Conservation (phyloP, 345 rosid genomes). For the Bruguiera gymnorhiza region DNA sequence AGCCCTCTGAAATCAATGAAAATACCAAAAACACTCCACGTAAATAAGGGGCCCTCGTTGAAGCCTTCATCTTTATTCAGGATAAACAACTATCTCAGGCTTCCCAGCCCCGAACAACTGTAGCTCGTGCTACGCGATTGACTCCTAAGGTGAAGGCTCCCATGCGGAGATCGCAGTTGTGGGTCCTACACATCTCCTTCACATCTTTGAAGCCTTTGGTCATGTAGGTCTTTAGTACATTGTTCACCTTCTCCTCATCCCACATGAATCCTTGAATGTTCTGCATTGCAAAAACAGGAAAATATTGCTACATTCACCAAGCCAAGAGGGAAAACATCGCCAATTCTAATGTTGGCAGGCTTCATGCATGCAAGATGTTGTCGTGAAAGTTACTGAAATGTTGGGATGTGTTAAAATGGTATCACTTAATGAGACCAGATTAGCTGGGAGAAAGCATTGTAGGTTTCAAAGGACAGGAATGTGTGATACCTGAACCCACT, state of each 20-base stretch:
- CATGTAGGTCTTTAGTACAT: slow-evolving; percentile 75
- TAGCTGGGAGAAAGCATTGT: background rate
- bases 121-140: slow-evolving; percentile 90
- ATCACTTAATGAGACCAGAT: too few relatives aligned
- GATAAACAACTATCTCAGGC: slow-evolving; percentile 39
- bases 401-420: background rate
- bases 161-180: slow-evolving; percentile 88
- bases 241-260: slow-evolving; percentile 88
- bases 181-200: slow-evolving; percentile 83
- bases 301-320: too few relatives aligned
- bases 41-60: slow-evolving; percentile 7
- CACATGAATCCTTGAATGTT: slow-evolving; percentile 98
- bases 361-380: background rate
- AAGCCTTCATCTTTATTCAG: slow-evolving; percentile 24
- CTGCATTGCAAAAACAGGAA: slow-evolving; percentile 33
- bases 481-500: slow-evolving; percentile 87
- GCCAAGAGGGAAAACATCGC: background rate
- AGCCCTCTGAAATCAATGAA: slow-evolving; percentile 9
- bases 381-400: background rate
- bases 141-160: slow-evolving; percentile 97
- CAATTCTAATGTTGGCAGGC: background rate
- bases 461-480: background rate
- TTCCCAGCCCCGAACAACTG: slow-evolving; percentile 88
- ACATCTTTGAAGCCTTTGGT: slow-evolving; percentile 69
- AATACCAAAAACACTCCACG: background rate